Evolutionary conservation across 306 rosid species (phyloP).

Genomic region (Prunus persica): DNA sequence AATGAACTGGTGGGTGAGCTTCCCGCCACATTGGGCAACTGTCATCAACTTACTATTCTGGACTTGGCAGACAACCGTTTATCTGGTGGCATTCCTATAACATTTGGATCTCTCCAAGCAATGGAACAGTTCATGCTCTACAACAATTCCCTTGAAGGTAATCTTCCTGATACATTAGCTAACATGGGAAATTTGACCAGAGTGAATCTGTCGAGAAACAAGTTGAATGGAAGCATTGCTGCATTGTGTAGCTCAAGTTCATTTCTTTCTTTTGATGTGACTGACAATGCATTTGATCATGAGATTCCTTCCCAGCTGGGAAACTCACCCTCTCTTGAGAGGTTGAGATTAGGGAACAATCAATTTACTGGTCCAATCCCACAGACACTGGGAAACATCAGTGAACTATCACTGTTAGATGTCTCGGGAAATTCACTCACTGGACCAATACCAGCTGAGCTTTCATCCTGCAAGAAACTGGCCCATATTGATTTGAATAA

Average conservation of each 20-base stretch:
- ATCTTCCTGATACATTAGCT: constrained; percentile 63
- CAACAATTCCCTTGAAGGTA: constrained; percentile 95
- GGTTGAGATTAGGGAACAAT: constrained; percentile 75
- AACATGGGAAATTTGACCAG: constrained; percentile 64
- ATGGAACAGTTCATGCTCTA: constrained; percentile 82
- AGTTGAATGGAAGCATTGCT: constrained; percentile 73
- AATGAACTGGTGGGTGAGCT: constrained; percentile 75
- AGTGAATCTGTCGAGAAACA: constrained; percentile 75
- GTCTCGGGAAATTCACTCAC: constrained; percentile 73
- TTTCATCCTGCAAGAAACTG: constrained; percentile 68
- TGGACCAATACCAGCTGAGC: constrained; percentile 74
- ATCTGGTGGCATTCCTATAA: constrained; percentile 67
- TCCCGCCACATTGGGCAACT: constrained; percentile 83
- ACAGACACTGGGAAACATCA: constrained; percentile 55
- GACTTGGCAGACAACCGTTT: constrained; percentile 86
- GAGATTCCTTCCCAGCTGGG: constrained; percentile 76
- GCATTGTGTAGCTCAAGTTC: constrained; percentile 58
- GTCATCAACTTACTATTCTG: constrained; percentile 56
- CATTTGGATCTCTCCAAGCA: constrained; percentile 52
- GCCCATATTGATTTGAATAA: constrained; percentile 60
- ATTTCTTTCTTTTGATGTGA: constrained; percentile 78
- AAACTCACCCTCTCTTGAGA: constrained; percentile 62
- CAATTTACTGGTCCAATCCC: constrained; percentile 79
- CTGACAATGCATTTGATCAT: constrained; percentile 55
- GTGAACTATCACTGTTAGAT: constrained; percentile 57